Percentiles rank a stretch among this genome's conserved stretches.
These are phyloP conservation scores for Histomonas meleagridis DNA, from an alignment of 208 protist species.

Conservation along the genomic window DNA sequence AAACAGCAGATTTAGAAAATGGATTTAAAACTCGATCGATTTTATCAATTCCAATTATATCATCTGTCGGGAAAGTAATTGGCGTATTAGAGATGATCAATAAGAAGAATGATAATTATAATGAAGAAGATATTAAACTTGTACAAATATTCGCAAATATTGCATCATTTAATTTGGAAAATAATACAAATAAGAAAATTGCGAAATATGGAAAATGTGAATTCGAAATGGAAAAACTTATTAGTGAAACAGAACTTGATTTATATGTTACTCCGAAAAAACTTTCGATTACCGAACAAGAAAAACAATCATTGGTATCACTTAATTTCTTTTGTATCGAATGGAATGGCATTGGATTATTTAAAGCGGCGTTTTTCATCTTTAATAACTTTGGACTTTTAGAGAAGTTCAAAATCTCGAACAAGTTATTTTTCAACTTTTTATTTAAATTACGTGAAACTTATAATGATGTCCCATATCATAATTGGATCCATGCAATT, in stretches of 20 bases:
- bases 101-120: not conserved
- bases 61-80: not conserved
- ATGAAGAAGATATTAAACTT: not conserved
- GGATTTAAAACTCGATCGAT: conserved; percentile 17
- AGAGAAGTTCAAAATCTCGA: conserved; percentile 23
- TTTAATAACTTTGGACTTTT: conserved; percentile 38
- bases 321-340: not conserved
- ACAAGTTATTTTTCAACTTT: not conserved
- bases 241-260: not conserved
- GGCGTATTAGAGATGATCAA: conserved; percentile 1
- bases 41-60: not conserved
- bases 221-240: conserved; percentile 3
- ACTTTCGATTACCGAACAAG: no score
- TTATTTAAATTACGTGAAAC: not conserved
- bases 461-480: conserved; percentile 54
- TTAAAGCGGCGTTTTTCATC: not conserved
- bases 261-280: no score
- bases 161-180: not conserved
- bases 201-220: not conserved
- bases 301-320: not conserved
- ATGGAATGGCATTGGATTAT: not conserved
- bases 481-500: conserved; percentile 60
- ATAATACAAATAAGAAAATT: not conserved
- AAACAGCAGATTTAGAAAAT: not conserved
- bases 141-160: not conserved